phyloP scores from a whole-genome alignment of 257 asterid genomes.

The Plantago elongata region DNA sequence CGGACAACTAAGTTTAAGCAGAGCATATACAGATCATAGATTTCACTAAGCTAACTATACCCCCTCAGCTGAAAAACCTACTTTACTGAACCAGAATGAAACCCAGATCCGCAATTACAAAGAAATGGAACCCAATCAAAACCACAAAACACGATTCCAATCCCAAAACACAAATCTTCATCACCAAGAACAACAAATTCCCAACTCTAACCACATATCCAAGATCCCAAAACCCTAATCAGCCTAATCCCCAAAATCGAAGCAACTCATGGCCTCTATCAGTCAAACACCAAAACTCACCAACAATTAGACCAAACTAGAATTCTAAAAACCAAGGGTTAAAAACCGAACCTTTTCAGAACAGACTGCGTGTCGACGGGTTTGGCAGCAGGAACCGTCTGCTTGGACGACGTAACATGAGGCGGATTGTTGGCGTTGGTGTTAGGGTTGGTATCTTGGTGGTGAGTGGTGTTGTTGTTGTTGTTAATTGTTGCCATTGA shows the following conservation, averaged over 20 bases:
- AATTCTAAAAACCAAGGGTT: slow-evolving; percentile 4
- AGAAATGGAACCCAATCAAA: neutral
- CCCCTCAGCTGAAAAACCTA: no score
- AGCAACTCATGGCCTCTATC: no score
- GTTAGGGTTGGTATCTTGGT: slow-evolving; percentile 58
- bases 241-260: no score
- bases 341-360: slow-evolving; percentile 38
- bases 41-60: no score
- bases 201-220: neutral
- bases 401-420: slow-evolving; percentile 27
- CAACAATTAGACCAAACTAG: slow-evolving; percentile 6
- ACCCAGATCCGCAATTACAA: no score
- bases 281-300: neutral
- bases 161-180: neutral
- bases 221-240: neutral
- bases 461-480: slow-evolving; percentile 33
- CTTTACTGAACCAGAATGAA: no score
- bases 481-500: slow-evolving; percentile 48
- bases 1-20: neutral
- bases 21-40: no score
- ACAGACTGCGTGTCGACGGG: slow-evolving; percentile 50
- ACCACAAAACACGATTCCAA: neutral
- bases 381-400: slow-evolving; percentile 33
- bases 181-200: neutral
- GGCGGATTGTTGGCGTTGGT: slow-evolving; percentile 48